phyloP scores from a whole-genome alignment of 805 yeast species.

The Yamadazyma olivae region DNA sequence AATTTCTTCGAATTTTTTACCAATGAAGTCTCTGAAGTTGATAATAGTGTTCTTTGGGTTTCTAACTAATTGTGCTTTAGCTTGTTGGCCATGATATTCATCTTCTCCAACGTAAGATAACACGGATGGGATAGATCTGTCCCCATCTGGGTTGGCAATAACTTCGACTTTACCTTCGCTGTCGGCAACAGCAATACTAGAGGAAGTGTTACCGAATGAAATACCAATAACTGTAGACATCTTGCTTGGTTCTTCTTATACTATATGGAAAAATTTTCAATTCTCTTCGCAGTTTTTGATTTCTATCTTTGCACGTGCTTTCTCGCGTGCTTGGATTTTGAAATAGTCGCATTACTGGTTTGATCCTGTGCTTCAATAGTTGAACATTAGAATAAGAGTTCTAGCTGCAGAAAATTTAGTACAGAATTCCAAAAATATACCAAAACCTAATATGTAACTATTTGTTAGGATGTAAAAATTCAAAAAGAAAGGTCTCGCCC shows the following conservation, averaged over 20 bases:
- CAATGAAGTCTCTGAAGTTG: conserved; percentile 92
- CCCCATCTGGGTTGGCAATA: conserved; percentile 99
- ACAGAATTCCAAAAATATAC: neutral
- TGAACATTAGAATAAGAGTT: neutral
- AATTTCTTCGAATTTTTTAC: conserved; percentile 66
- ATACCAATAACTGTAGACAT: conserved; percentile 71
- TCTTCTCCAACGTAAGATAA: conserved; percentile 90
- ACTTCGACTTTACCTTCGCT: conserved; percentile 92
- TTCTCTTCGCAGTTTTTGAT: neutral
- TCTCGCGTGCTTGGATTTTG: neutral
- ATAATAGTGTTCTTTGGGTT: conserved; percentile 82
- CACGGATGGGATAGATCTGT: conserved; percentile 92
- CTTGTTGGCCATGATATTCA: conserved; percentile 97
- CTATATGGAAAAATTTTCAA: conserved; percentile 2
- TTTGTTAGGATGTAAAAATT: neutral
- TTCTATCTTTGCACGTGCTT: neutral
- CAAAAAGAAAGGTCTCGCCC: conserved; percentile 34
- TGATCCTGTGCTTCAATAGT: neutral
- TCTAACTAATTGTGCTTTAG: conserved; percentile 87
- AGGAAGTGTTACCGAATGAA: conserved; percentile 93
- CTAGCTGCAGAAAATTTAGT: neutral
- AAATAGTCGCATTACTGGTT: neutral
- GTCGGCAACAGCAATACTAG: conserved; percentile 86
- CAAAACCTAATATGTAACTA: neutral
- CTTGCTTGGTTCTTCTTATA: too few relatives aligned